Percentiles rank a stretch among this genome's conserved stretches.
phyloP scores from a whole-genome alignment of 192 early-diverging fungal genomes.

The Umbelopsis sp. region DNA sequence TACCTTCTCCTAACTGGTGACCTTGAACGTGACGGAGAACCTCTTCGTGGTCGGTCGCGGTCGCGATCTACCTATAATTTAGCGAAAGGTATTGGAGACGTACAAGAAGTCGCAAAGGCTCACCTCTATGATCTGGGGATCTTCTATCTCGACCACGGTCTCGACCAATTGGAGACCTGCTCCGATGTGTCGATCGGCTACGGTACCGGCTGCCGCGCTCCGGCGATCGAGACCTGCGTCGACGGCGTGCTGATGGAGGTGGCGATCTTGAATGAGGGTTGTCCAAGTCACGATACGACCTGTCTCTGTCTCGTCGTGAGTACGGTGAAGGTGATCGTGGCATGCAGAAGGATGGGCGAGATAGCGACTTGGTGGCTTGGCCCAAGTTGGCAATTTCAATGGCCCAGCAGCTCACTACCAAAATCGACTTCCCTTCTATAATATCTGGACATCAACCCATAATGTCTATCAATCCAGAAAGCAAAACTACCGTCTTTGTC shows the following conservation, averaged over 20 bases:
- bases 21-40: constrained; percentile 26
- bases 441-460: neutral
- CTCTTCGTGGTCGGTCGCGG: constrained; percentile 22
- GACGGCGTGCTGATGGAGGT: neutral
- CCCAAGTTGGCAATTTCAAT: neutral
- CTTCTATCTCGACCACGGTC: constrained; percentile 21
- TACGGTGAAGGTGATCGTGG: constrained; percentile 4
- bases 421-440: neutral
- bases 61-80: constrained; percentile 2
- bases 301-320: constrained; percentile 17
- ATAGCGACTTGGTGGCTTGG: neutral
- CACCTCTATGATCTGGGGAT: constrained; percentile 11
- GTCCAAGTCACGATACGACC: constrained; percentile 19
- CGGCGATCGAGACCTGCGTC: constrained; percentile 13
- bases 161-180: constrained; percentile 12
- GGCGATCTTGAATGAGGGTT: neutral
- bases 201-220: neutral
- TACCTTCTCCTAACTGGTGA: constrained; percentile 3
- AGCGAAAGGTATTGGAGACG: neutral
- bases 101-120: neutral
- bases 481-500: constrained; percentile 52
- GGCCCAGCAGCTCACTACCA: neutral
- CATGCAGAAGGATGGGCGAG: neutral
- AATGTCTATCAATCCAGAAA: constrained; percentile 32
- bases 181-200: constrained; percentile 12